phyloP scores from a whole-genome alignment of 1,139 yeast species.

The Saccharomycopsis hybrid region DNA sequence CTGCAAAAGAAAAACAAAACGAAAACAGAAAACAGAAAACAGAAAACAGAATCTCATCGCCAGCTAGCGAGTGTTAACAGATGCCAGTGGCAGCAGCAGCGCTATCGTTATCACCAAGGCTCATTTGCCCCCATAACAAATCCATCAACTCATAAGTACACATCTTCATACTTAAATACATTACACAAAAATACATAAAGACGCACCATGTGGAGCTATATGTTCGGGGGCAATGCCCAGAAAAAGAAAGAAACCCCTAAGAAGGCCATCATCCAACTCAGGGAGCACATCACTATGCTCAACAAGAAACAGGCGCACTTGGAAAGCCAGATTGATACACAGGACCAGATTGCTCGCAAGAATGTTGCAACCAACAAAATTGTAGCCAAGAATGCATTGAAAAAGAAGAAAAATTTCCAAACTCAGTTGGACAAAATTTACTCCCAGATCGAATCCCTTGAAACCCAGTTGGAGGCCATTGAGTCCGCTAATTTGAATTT shows the following conservation, averaged over 20 bases:
- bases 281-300: slow-evolving; percentile 84
- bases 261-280: slow-evolving; percentile 83
- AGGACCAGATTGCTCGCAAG: slow-evolving; percentile 74
- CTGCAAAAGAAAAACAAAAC: too few species aligned
- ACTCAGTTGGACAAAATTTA: slow-evolving; percentile 72
- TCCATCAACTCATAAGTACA: too few species aligned
- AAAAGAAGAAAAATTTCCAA: slow-evolving; percentile 81
- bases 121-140: too few species aligned
- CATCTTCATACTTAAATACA: too few species aligned
- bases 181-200: too few species aligned
- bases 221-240: slow-evolving; percentile 61
- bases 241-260: slow-evolving; percentile 82
- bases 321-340: slow-evolving; percentile 78
- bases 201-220: slow-evolving; percentile 61
- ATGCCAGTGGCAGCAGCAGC: too few species aligned
- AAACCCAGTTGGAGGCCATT: slow-evolving; percentile 81
- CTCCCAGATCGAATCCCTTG: slow-evolving; percentile 84
- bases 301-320: slow-evolving; percentile 78
- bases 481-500: slow-evolving; percentile 93
- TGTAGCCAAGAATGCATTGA: slow-evolving; percentile 75
- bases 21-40: too few species aligned
- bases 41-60: too few species aligned
- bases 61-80: too few species aligned
- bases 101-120: too few species aligned
- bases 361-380: slow-evolving; percentile 63